These are phyloP conservation scores for Bauhinia variegata DNA, from an alignment of 306 rosid genomes.

Conservation along the genomic window DNA sequence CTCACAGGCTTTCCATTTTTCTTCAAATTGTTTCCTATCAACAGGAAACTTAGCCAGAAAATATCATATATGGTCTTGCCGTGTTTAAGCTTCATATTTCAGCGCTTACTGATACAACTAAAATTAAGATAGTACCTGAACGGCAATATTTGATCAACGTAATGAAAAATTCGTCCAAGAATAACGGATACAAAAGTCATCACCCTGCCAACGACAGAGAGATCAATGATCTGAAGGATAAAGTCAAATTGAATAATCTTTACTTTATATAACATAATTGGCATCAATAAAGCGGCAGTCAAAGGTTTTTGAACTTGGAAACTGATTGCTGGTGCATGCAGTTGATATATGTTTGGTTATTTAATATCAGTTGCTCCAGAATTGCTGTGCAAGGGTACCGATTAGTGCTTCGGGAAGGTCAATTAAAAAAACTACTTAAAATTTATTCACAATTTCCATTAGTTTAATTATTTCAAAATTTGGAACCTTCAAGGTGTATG, in stretches of 20 bases:
- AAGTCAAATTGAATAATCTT: slow-evolving; percentile 16
- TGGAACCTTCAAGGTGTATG: slow-evolving; percentile 29
- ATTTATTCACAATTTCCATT: slow-evolving; percentile 13
- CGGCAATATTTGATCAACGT: slow-evolving; percentile 53
- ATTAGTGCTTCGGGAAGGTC: slow-evolving; percentile 23
- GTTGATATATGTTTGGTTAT: too few relatives aligned
- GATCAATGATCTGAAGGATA: slow-evolving; percentile 31
- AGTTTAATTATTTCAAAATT: slow-evolving; percentile 13
- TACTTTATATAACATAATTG: slow-evolving; percentile 5
- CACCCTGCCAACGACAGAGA: slow-evolving; percentile 65
- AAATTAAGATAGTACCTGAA: slow-evolving; percentile 45
- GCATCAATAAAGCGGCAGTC: background rate
- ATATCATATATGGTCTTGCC: background rate
- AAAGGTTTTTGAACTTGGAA: background rate
- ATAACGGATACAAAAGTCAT: slow-evolving; percentile 93
- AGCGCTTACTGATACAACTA: slow-evolving; percentile 12
- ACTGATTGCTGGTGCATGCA: background rate
- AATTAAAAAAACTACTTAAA: slow-evolving; percentile 15
- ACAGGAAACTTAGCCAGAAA: background rate
- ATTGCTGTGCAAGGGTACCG: slow-evolving; percentile 24
- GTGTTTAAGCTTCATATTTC: slow-evolving; percentile 25
- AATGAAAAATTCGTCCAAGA: slow-evolving; percentile 94
- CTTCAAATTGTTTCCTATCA: slow-evolving; percentile 15
- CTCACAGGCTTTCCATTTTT: background rate
- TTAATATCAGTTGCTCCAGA: slow-evolving; percentile 1